phyloP scores from a whole-genome alignment of 1,284 basidiomycete species.

The Sparassis latifolia region DNA sequence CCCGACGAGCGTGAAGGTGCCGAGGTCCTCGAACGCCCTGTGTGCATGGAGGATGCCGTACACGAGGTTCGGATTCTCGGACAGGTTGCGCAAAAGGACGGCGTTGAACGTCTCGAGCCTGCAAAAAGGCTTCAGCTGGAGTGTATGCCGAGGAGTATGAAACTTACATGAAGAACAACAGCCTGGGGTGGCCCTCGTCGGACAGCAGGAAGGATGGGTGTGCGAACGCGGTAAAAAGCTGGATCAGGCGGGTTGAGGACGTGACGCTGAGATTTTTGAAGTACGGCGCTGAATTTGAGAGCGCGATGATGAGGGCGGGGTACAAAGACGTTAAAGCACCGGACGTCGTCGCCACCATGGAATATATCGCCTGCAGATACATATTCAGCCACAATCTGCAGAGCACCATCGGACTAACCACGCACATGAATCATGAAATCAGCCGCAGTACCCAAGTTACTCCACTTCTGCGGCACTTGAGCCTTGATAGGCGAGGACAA shows the following conservation, averaged over 20 bases:
- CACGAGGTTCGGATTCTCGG: slow-evolving; percentile 82
- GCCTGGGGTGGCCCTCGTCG: slow-evolving; percentile 89
- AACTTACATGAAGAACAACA: slow-evolving; percentile 82
- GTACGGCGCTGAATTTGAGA: slow-evolving; percentile 85
- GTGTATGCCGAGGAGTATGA: neutral
- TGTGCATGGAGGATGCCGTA: slow-evolving; percentile 83
- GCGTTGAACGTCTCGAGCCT: slow-evolving; percentile 91
- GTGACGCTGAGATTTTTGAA: slow-evolving; percentile 78
- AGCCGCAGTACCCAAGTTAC: slow-evolving; percentile 63
- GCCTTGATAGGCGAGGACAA: slow-evolving; percentile 58
- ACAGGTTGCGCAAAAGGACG: slow-evolving; percentile 63
- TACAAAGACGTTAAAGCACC: slow-evolving; percentile 79
- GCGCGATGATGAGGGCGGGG: slow-evolving; percentile 84
- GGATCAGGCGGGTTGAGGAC: slow-evolving; percentile 77
- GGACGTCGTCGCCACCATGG: slow-evolving; percentile 83
- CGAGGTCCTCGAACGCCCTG: slow-evolving; percentile 80
- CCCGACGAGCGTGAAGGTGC: slow-evolving; percentile 79
- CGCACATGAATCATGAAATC: slow-evolving; percentile 86
- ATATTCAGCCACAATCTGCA: slow-evolving; percentile 5
- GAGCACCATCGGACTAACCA: slow-evolving; percentile 7
- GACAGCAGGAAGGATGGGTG: slow-evolving; percentile 85
- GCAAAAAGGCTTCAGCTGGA: slow-evolving; percentile 2
- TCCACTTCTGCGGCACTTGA: slow-evolving; percentile 70
- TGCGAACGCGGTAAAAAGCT: slow-evolving; percentile 86
- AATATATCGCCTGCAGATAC: slow-evolving; percentile 67